Evolutionary conservation across 1,139 yeast species (phyloP), one percentile per base, ranked within the genome.

Genomic region (Pichia sp.): DNA sequence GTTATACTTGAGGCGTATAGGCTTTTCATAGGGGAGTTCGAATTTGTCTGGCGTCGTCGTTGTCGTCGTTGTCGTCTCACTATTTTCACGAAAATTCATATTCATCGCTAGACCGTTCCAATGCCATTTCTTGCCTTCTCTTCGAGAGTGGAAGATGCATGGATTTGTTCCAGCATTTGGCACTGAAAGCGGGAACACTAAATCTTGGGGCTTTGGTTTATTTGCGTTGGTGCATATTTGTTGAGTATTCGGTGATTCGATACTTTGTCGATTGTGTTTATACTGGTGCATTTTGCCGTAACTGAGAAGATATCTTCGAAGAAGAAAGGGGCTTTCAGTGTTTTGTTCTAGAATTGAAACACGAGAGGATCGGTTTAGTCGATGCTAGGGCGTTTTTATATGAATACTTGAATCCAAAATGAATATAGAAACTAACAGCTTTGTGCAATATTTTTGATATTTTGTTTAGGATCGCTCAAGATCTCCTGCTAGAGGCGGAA

Each of bases 401-500:
- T 3, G 8, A 38, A 4, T 11, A 38, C 5, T 19, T 23, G 29
- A 23, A 2, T 19, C 15, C 45, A 42, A 16, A 5, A 15, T 8
- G 26, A 41, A 31, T 8, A 40, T 38, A 36, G 41, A 41, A 43
- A 49, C 53, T 45, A 46, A 52, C 57, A 51, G 34, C 26, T 15
- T 15, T 19, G n/a, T 16, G 5, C 15, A 15, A n/a, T 11, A 8
- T 23, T 45, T n/a, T 45, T 31, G 3, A 10, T 40, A 45, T 34
- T 36, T 44, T 15, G 38, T 42, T 45, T 52, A 66, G 69, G 71
- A 68, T 56, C 70, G 72, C 56, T 68, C 71, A 29, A 67, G 72
- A 61, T 68, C 71, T 50, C 72, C 72, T 50, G 57, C 65, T 45
- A 67, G 72, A 51, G 62, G 64, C 50, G 64, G 70, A 29, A 61